Conservation (phyloP, 495 filamentous ascomycete genomes). For the Xylaria longipes region DNA sequence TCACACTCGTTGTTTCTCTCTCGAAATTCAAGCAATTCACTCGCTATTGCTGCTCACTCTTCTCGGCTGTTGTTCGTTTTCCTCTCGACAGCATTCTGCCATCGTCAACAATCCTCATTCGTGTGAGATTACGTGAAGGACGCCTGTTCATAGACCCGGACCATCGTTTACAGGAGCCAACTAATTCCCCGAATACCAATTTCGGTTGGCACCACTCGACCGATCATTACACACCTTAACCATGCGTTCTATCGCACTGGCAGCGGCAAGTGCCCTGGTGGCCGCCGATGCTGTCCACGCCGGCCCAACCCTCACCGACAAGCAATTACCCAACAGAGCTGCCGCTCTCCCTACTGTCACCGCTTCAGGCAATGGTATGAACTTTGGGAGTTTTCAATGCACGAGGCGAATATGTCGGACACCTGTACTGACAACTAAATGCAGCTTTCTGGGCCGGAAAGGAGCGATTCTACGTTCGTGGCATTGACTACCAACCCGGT, state of each 20-base stretch:
- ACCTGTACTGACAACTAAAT: constrained; percentile 22
- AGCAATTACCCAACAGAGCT: constrained; percentile 61
- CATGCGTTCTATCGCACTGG: constrained; percentile 62
- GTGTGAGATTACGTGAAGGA: not conserved
- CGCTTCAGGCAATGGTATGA: constrained; percentile 55
- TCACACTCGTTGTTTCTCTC: constrained; percentile 19
- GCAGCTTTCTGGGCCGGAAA: constrained; percentile 86
- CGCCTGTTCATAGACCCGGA: not conserved
- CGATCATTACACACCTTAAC: not conserved
- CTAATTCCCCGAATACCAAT: constrained; percentile 5
- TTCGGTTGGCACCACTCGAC: not conserved
- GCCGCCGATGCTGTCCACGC: constrained; percentile 61
- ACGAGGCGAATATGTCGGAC: not conserved
- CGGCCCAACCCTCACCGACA: constrained; percentile 63
- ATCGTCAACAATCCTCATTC: constrained; percentile 26
- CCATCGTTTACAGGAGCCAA: not conserved
- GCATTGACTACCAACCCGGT: constrained; percentile 95
- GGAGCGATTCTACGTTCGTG: constrained; percentile 89
- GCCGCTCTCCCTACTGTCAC: constrained; percentile 51
- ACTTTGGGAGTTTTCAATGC: not conserved
- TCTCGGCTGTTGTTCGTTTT: constrained; percentile 41
- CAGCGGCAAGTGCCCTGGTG: constrained; percentile 56
- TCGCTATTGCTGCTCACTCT: constrained; percentile 49
- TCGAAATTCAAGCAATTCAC: constrained; percentile 37
- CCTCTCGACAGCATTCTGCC: constrained; percentile 24